Evolutionary conservation across 129 eudicot genomes (phyloP), one percentile per base, ranked within the genome.

Genomic region (Glebionis coronaria): DNA sequence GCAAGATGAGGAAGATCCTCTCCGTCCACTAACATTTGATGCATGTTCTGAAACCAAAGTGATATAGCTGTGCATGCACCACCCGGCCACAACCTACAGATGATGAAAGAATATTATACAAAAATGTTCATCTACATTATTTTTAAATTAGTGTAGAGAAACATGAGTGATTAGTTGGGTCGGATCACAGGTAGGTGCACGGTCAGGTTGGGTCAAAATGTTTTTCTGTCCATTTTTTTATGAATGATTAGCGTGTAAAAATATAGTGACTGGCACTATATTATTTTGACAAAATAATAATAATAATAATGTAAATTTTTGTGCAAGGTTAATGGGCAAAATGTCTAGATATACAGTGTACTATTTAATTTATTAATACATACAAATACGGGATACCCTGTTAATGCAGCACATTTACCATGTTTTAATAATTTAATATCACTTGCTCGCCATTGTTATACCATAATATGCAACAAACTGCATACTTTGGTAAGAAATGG

Each of bases 41-140:
- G 70, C 96, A 88, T 86, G 61, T 84, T 72, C 61, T 82, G 65
- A 61, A 93, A 75, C 98, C 98, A 93, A 56, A 86, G 76, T 63
- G 95, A 86, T 80, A 93, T 70, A 65, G 97, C 98, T 6, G 95
- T 76, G 70, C 92, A 88, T 19, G 95, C 97, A 67, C 85, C 91
- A 65, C 97, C 98, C 46, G 98, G 91, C 96, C 95, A 93, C 92
- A 93, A 88, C 87, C 98, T 93, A 62, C 77, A 68, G 56, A 55
- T 21, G 2, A 66, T 44, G 31, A 68, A 71, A 66, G 55, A 71
- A 25, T 56, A 67, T 35, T 15, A 60, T 19, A 68, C 40, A 21
- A 49, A 20, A 70, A 72, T 69, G n/a, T 13, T 14, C 42, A 2
- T 35, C 10, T 8, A 35, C 10, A 49, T 5, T 1, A 13, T 49